Evolutionary conservation across 805 yeast genomes (phyloP), one percentile per base, ranked within the genome.

Genomic region (Wickerhamiella sorbophila): DNA sequence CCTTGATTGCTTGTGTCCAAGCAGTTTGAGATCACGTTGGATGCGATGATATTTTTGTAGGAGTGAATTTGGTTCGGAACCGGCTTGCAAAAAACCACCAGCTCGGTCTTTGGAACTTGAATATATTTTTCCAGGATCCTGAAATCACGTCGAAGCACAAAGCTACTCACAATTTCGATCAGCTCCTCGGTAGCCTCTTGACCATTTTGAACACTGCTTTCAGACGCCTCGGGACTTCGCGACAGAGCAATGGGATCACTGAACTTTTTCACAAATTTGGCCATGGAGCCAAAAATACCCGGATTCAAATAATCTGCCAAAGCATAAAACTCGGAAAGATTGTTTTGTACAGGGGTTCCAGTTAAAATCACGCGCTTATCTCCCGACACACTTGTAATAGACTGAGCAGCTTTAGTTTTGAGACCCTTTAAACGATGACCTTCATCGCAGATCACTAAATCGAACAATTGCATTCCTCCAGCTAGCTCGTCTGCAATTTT

Each of bases 291-390:
- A 20, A 91, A 63, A 1, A 81, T 63, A 0, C 87, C 88, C 0
- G 95, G 95, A 52, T 85, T 86, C 10, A 85, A 64, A 55, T 88
- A 88, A 53, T 85, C 80, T 5, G 79, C 72, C 52, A 91, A 74
- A 8, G 80, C 77, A 59, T 66, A 84, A 56, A 83, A 88, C 56
- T 91, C 98, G 2, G 63, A 63, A 38, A 91, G 68, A 57, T 91
- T 95, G 60, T 91, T 91, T 56, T 91, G 98, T 29, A 91, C 84
- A 0, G 95, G 95, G 0, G 95, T 85, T 0, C 95, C 98, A 0
- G 94, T 75, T 5, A 91, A 62, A 4, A 88, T 53, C 2, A 88
- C 63, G 46, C 79, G 74, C 34, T 67, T 72, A 5, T 65, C 64
- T 3, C 79, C 68, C 33, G 74, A 62, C 15, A 86, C 59, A 1